Base-by-base conservation (phyloP, 352 stramenopile species). In the Hyaloperonospora brassicae region DNA sequence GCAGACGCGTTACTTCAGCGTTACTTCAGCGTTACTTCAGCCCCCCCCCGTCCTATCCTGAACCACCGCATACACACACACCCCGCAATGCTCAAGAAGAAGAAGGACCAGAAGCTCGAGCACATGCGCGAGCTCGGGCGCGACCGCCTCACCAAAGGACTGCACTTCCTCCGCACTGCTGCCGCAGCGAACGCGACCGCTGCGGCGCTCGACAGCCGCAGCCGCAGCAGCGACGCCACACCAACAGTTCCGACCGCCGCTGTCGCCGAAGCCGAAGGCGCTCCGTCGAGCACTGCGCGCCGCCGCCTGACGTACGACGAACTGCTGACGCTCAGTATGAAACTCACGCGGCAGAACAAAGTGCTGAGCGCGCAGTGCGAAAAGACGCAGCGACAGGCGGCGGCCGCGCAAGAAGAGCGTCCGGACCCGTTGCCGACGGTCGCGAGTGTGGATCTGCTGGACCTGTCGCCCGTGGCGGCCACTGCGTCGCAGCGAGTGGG, bases 21-120 rank as follows among this genome's bases (percentile, higher is more conserved):
- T 17, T 17, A 17, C 17, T 17, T 17, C 17, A 17, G 17, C 17
- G 17, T 17, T 17, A 34, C 27, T 34, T 34, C 27, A 34, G 4
- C 27, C 27, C 4, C 27, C 27, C 8, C 27, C 4, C 27, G 8
- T 34, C 27, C 27, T 34, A 8, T 34, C 27, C 8, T 34, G 17
- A 17, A 17, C 8, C 27, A 34, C 27, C 27, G 27, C 27, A 4
- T 34, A 34, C 27, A 34, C 27, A 34, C 8, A 34, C 27, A 34
- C 8, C 0, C 27, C 27, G 27, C 4, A 34, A 34, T 34, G 27
- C 27, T 8, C 27, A 34, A 4, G 27, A 34, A 34, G 27, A 76
- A 76, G 64, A 92, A 91, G 70, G 91, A 92, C 67, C 80, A 94
- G 65, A 85, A 87, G 69, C 75, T 94, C 24, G 84, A 91, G 68